Conservation (phyloP, 108 stramenopile species). For the Nitzschia sp. region DNA sequence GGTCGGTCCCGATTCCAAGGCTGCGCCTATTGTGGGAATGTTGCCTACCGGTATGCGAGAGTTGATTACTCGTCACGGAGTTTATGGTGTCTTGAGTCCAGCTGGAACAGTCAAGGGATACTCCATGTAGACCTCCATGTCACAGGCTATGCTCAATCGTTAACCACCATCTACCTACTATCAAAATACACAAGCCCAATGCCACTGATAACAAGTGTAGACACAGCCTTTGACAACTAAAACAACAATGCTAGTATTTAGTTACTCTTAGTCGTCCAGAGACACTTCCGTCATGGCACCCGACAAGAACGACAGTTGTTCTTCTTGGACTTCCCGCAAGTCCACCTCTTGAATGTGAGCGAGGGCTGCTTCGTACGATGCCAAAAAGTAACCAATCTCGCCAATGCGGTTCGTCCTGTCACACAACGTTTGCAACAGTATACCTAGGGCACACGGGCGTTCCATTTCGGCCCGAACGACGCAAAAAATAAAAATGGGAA, state of each 20-base stretch:
- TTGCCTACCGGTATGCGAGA: constrained; percentile 41
- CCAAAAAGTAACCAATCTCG: constrained; percentile 88
- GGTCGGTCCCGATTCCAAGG: constrained; percentile 40
- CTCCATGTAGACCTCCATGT: too few relatives aligned
- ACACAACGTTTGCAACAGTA: constrained; percentile 70
- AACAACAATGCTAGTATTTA: too few relatives aligned
- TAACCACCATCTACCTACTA: too few relatives aligned
- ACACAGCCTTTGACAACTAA: too few relatives aligned
- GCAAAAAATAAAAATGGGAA: constrained; percentile 90
- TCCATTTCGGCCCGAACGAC: constrained; percentile 81
- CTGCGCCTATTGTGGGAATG: constrained; percentile 45
- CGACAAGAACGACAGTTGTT: constrained; percentile 10
- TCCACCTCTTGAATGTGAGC: constrained; percentile 79
- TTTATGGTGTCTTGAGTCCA: constrained; percentile 39
- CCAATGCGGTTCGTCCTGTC: constrained; percentile 74
- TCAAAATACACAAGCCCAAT: too few relatives aligned
- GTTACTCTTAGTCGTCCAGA: constrained; percentile 21
- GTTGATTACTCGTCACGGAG: constrained; percentile 32
- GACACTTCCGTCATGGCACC: constrained; percentile 31
- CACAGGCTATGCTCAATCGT: too few relatives aligned
- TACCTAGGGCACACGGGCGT: constrained; percentile 76
- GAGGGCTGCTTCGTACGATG: constrained; percentile 87
- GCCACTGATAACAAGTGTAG: too few relatives aligned
- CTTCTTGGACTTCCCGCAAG: constrained; percentile 36
- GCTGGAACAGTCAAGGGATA: constrained; percentile 36